A percentile compares a stretch with the other conserved stretches of the same genome.
phyloP scores from a whole-genome alignment of 768 basidiomycete species.

The Pulveroboletus sp. region DNA sequence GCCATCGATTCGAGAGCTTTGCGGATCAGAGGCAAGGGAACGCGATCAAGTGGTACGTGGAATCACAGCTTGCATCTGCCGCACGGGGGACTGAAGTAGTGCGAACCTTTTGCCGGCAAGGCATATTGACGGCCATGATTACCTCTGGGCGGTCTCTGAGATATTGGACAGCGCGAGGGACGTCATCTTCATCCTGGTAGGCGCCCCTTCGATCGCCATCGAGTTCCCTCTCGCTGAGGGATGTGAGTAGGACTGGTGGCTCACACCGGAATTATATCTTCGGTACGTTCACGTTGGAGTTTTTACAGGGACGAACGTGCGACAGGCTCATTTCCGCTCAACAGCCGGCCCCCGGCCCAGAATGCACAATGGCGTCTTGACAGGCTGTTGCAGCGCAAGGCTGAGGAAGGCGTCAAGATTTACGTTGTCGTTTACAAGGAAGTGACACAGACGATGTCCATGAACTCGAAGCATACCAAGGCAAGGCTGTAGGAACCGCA shows the following conservation, averaged over 20 bases:
- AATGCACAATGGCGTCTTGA: conserved; percentile 90
- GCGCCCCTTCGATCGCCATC: conserved; percentile 9
- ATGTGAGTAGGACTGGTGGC: conserved; percentile 74
- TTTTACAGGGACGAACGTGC: neutral
- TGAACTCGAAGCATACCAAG: conserved; percentile 86
- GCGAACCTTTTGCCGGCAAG: conserved; percentile 27
- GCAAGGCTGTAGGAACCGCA: conserved; percentile 17
- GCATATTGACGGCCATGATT: conserved; percentile 95
- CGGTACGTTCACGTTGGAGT: conserved; percentile 33
- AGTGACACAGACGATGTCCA: conserved; percentile 87
- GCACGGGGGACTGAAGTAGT: neutral
- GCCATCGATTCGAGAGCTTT: conserved; percentile 85
- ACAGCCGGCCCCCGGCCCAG: conserved; percentile 71
- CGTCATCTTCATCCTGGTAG: conserved; percentile 80
- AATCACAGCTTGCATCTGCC: neutral
- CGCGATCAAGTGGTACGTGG: conserved; percentile 71
- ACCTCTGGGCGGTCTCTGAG: conserved; percentile 92
- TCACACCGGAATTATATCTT: conserved; percentile 91
- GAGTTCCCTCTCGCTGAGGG: conserved; percentile 1
- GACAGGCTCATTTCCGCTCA: conserved; percentile 4
- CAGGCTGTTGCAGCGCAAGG: conserved; percentile 78
- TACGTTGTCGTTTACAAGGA: conserved; percentile 96
- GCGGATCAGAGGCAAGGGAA: conserved; percentile 67
- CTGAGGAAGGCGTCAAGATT: conserved; percentile 86
- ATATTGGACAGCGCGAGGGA: conserved; percentile 79